Conservation (phyloP, 179 eudicot genomes). For the Kewa caespitosa region DNA sequence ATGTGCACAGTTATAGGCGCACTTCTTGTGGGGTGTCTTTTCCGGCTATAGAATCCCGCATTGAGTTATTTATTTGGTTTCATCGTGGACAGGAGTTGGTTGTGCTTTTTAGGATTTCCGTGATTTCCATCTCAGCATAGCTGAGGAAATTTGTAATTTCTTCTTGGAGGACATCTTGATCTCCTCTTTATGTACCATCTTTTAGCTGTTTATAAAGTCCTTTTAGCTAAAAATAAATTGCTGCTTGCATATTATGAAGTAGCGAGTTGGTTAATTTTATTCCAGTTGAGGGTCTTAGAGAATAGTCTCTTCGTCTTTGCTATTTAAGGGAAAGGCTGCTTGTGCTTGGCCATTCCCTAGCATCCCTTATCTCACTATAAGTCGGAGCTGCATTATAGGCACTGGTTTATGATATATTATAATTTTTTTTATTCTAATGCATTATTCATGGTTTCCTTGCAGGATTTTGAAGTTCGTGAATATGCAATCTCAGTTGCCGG, state of each 20-base stretch:
- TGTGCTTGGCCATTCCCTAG: background rate
- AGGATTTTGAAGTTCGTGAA: constrained; percentile 94
- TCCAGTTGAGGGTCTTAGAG: background rate
- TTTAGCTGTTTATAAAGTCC: too few relatives aligned
- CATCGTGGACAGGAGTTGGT: too few relatives aligned
- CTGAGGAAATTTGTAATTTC: too few relatives aligned
- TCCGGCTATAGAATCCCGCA: too few relatives aligned
- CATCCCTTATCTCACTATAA: background rate
- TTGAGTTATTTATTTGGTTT: too few relatives aligned
- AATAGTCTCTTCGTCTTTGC: background rate
- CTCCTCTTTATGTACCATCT: too few relatives aligned
- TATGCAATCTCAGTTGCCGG: constrained; percentile 88
- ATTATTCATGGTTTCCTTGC: constrained; percentile 16
- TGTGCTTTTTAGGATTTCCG: too few relatives aligned
- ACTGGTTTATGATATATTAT: background rate
- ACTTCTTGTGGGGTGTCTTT: too few relatives aligned
- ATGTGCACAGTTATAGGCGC: too few relatives aligned
- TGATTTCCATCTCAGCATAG: too few relatives aligned
- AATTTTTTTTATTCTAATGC: background rate
- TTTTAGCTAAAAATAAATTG: too few relatives aligned
- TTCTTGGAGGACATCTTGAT: too few relatives aligned
- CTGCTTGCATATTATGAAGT: background rate
- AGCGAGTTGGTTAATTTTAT: background rate
- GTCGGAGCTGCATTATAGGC: background rate
- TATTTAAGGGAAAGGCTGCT: background rate